Base-by-base conservation (phyloP, 2,329 filamentous ascomycete species). In the Cytospora chrysosperma region DNA sequence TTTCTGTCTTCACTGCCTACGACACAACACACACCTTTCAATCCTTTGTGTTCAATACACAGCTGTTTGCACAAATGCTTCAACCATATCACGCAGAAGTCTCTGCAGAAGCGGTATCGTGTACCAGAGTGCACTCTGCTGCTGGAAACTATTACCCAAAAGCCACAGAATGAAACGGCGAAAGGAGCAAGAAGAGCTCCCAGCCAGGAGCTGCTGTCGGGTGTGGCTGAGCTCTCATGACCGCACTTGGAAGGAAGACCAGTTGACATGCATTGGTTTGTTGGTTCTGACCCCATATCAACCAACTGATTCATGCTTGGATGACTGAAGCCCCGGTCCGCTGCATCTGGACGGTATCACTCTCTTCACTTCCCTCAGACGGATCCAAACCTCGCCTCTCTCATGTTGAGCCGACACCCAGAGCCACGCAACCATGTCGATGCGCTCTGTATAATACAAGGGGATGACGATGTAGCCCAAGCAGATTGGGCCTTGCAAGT, bases 401-500 rank as follows among this genome's bases (percentile, higher is more conserved):
- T 32, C 37, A n/a, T n/a, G 37, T 40, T 19, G 15, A 40, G 6
- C 19, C 37, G 6, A 17, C 17, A n/a, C 7, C 37, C 2, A n/a
- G 8, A 5, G 15, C 37, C 4, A 40, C 37, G 37, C 37, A 17
- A 40, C 6, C 19, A 40, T 40, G 37, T 40, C 37, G 54, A 56
- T 27, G 43, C 34, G n/a, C 37, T 56, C n/a, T 56, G 54, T 10
- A 56, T 56, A 4, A 47, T 56, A 19, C 54, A 56, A 30, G 54
- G 54, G 0, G 10, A n/a, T n/a, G 26, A 21, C 4, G 17, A 3
- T 10, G 17, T 47, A 8, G 17, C 54, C 3, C 26, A 9, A 3
- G 54, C 54, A 19, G 54, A 56, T 17, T 56, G 37, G 54, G 34
- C 40, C 15, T 24, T 43, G 26, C 54, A 56, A 1, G 40, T 40